Evolutionary conservation across 768 basidiomycete genomes (phyloP), one percentile per base, ranked within the genome.

Genomic region (Myochromella boudieri): DNA sequence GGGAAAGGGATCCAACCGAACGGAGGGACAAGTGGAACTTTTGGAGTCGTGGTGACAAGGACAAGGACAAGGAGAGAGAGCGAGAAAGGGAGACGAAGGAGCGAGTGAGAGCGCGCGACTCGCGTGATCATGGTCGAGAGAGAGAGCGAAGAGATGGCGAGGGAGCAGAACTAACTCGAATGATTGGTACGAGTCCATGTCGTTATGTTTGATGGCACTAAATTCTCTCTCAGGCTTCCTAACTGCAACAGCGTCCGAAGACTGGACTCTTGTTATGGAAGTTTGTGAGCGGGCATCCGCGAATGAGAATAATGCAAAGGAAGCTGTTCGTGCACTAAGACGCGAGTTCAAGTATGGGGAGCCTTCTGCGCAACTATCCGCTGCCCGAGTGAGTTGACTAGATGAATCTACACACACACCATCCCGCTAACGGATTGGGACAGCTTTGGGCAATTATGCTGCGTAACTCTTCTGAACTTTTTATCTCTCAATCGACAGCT

Each of bases 401-500:
- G 7, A 4, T 21, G 29, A 24, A 20, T 36, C 27, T 18, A n/a
- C 29, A 21, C 8, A 27, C 25, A 11, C 11, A 36, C 33, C 20
- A 37, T 44, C 34, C 29, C 44, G 15, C 49, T 31, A 43, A 31
- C 14, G 33, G 37, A 43, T 45, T 24, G 26, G 34, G 14, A 38
- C 17, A 91, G 87, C 61, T 97, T 6, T 95, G 92, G 93, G 85
- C 91, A 2, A 85, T 95, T 55, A 87, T 95, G 85, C 76, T 95
- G 28, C 82, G 83, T 22, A 94, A 95, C 59, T 84, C 84, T 3
- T 78, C 83, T 0, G 81, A 85, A 8, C 59, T 78, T 11, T 92
- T 94, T 58, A 77, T 90, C 27, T 64, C 75, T 10, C 84, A 89
- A 55, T 84, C 81, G 29, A 76, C 80, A 11, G 73, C 83, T 25